Conservation (phyloP, 768 basidiomycete species). For the Guyanaporus albipodus region DNA sequence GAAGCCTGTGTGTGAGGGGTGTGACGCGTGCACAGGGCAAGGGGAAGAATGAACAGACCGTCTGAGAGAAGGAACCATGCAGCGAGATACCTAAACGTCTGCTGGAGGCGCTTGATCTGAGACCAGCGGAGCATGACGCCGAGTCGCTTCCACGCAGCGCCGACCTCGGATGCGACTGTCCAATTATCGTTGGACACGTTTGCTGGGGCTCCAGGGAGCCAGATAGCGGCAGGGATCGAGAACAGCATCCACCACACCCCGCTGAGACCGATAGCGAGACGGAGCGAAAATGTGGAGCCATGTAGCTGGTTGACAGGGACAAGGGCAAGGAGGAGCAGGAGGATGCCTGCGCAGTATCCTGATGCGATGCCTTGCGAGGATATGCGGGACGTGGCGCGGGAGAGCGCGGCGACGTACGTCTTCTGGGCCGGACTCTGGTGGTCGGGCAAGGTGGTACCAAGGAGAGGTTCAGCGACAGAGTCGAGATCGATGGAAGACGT, state of each 20-base stretch:
- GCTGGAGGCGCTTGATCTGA: slow-evolving; percentile 69
- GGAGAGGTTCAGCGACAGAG: slow-evolving; percentile 38
- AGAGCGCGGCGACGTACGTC: slow-evolving; percentile 56
- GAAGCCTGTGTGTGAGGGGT: slow-evolving; percentile 46
- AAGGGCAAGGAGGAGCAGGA: slow-evolving; percentile 66
- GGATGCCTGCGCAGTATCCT: slow-evolving; percentile 82
- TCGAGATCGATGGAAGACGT: slow-evolving; percentile 16
- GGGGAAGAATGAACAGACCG: too few relatives aligned
- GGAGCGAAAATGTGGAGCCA: slow-evolving; percentile 73
- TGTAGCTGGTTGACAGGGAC: slow-evolving; percentile 72
- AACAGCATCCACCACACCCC: slow-evolving; percentile 88
- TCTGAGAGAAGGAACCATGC: slow-evolving; percentile 96
- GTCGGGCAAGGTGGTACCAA: slow-evolving; percentile 2
- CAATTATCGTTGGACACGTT: slow-evolving; percentile 29
- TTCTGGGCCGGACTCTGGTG: slow-evolving; percentile 23
- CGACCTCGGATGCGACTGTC: slow-evolving; percentile 51
- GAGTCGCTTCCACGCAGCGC: slow-evolving; percentile 70
- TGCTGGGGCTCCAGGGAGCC: slow-evolving; percentile 49
- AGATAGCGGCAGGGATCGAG: slow-evolving; percentile 71
- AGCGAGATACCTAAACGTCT: slow-evolving; percentile 85
- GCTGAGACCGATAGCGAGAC: slow-evolving; percentile 80
- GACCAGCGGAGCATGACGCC: slow-evolving; percentile 68
- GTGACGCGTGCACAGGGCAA: too few relatives aligned
- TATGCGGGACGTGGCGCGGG: slow-evolving; percentile 74
- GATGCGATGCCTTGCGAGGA: slow-evolving; percentile 84